Evolutionary conservation across 768 basidiomycete genomes (phyloP).

Genomic region (Lentinula guzmanii): DNA sequence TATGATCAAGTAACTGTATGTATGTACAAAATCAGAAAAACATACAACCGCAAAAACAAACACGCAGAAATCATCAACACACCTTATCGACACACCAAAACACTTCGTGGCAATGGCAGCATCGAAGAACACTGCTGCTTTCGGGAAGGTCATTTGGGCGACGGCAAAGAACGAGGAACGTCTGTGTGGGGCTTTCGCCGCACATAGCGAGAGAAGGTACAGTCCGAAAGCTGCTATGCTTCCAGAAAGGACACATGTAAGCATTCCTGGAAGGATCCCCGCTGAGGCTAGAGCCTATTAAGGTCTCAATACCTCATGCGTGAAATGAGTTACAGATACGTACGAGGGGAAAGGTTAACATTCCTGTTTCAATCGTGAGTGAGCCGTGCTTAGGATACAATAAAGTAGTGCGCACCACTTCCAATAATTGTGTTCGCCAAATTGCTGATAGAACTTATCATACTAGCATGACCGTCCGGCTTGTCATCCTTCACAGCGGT

Average conservation of each 20-base stretch:
- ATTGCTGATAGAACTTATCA: constrained; percentile 70
- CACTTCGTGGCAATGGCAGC: constrained; percentile 94
- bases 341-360: constrained; percentile 86
- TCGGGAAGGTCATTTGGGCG: constrained; percentile 83
- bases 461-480: constrained; percentile 61
- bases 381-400: background rate
- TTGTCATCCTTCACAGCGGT: constrained; percentile 14
- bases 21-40: background rate
- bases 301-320: constrained; percentile 2
- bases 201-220: constrained; percentile 83
- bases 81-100: constrained; percentile 94
- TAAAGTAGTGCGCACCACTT: constrained; percentile 49
- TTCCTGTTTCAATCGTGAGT: constrained; percentile 39
- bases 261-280: constrained; percentile 83
- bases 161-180: constrained; percentile 80
- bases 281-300: constrained; percentile 82
- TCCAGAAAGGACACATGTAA: constrained; percentile 84
- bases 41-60: background rate
- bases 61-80: constrained; percentile 14
- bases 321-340: constrained; percentile 14
- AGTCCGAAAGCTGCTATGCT: constrained; percentile 75
- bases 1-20: constrained; percentile 75
- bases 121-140: constrained; percentile 84
- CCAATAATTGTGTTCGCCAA: constrained; percentile 89
- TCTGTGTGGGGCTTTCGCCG: constrained; percentile 67